Base-by-base conservation (phyloP, 352 stramenopile species). In the Aphanomyces euteiches region DNA sequence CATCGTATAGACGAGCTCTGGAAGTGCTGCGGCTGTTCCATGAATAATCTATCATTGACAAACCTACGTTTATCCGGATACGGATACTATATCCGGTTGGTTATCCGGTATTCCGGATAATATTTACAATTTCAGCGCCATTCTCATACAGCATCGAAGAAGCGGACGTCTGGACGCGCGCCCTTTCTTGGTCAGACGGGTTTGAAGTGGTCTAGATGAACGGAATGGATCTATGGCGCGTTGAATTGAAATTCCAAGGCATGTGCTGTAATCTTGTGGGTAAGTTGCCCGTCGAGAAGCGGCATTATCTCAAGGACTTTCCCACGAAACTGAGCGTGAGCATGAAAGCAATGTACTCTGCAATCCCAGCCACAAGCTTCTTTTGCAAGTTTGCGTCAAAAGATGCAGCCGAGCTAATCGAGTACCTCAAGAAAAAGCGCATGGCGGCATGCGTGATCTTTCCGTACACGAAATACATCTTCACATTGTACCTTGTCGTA, bases 321-420 rank as follows among this genome's bases (percentile, higher is more conserved):
- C 87, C 87, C 8, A 79, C 75, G n/a, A 86, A 86, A 36, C 78
- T 95, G 48, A 81, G 76, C 5, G 78, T 95, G n/a, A 75, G 77
- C 38, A 95, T 84, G 7, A 89, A 89, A 67, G 85, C 82, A 57
- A 95, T 93, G 72, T 76, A 92, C 50, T 70, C 80, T 4, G 85
- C 87, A 37, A 89, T 95, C 66, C 87, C 87, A n/a, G 85, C 83
- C 40, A 92, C 90, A 61, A 86, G 87, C 6, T 92, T 95, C 69
- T 95, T 95, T 74, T 95, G 87, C 76, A 95, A 95, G 77, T 95
- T 95, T 74, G 84, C 90, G 40, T 84, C 84, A 45, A 94, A 94
- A 71, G 84, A 92, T 73, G 79, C 81, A 65, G 83, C 90, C 56
- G 85, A 95, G 53, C 87, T 95, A 76, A 91, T 93, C 56, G 78